Evolutionary conservation across 371 early-diverging fungal genomes (phyloP).

Genomic region (Mucor piriformis): DNA sequence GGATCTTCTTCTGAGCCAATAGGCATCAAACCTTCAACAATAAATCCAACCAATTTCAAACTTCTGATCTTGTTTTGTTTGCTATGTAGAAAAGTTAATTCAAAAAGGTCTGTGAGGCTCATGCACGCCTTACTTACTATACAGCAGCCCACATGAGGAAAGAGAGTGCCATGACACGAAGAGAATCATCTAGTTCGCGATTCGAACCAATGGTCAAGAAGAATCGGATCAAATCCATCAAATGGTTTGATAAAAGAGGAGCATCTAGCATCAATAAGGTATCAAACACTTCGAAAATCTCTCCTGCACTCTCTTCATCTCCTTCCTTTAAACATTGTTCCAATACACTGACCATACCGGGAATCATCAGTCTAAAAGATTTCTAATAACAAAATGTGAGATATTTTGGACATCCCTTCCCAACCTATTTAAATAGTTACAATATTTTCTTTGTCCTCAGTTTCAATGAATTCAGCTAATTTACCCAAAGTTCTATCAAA

Average conservation of each 20-base stretch:
- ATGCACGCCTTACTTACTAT: slow-evolving; percentile 57
- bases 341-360: slow-evolving; percentile 83
- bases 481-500: slow-evolving; percentile 82
- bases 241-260: slow-evolving; percentile 77
- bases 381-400: slow-evolving; percentile 30
- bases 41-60: slow-evolving; percentile 73
- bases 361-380: slow-evolving; percentile 72
- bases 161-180: slow-evolving; percentile 82
- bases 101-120: neutral
- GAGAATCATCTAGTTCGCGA: slow-evolving; percentile 61
- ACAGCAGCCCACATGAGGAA: slow-evolving; percentile 85
- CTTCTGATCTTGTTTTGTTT: slow-evolving; percentile 83
- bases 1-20: slow-evolving; percentile 85
- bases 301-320: slow-evolving; percentile 75
- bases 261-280: slow-evolving; percentile 76
- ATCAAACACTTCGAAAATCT: slow-evolving; percentile 87
- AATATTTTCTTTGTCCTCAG: slow-evolving; percentile 68
- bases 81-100: slow-evolving; percentile 29
- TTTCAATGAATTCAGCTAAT: slow-evolving; percentile 82
- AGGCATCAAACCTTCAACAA: slow-evolving; percentile 80
- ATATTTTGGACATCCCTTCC: neutral
- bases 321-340: slow-evolving; percentile 69
- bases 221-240: slow-evolving; percentile 79
- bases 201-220: slow-evolving; percentile 74
- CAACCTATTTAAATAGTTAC: slow-evolving; percentile 32